These are phyloP conservation scores for Brettanomyces nanus DNA, from an alignment of 805 yeast genomes.

Conservation along the genomic window DNA sequence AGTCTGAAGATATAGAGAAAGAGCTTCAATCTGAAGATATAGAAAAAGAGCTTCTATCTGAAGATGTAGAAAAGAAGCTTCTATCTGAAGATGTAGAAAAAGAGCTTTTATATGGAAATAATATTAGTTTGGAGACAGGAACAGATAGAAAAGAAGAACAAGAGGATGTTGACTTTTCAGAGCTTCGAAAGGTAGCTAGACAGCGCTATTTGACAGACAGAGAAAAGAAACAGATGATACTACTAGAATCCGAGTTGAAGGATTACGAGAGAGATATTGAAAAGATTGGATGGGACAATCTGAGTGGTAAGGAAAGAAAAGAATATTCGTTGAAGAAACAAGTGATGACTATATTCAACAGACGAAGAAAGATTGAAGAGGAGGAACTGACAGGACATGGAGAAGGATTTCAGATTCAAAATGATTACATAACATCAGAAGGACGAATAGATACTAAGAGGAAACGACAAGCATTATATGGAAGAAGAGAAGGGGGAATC, in stretches of 20 bases:
- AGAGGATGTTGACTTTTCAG: conserved; percentile 13
- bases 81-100: too few species aligned
- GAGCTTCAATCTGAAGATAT: background rate
- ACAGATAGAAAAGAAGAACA: conserved; percentile 1
- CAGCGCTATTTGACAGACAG: conserved; percentile 39
- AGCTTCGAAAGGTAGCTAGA: conserved; percentile 40
- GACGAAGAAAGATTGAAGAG: conserved; percentile 27
- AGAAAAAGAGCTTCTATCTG: too few species aligned
- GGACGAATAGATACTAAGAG: conserved; percentile 48
- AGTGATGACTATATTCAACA: conserved; percentile 35
- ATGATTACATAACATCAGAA: conserved; percentile 42
- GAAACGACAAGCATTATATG: conserved; percentile 42
- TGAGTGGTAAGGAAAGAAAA: conserved; percentile 40
- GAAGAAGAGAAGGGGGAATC: conserved; percentile 24
- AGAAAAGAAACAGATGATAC: conserved; percentile 36
- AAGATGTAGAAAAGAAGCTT: too few species aligned
- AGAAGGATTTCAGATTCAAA: conserved; percentile 43
- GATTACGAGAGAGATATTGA: conserved; percentile 42
- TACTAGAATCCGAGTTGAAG: conserved; percentile 38
- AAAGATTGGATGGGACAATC: conserved; percentile 44
- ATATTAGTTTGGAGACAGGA: conserved; percentile 1
- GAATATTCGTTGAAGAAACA: conserved; percentile 46
- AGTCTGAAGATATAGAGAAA: too few species aligned
- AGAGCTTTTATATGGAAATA: conserved; percentile 5
- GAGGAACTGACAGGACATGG: conserved; percentile 12